phyloP scores from a whole-genome alignment of 306 rosid species.

The Albizia julibrissin region DNA sequence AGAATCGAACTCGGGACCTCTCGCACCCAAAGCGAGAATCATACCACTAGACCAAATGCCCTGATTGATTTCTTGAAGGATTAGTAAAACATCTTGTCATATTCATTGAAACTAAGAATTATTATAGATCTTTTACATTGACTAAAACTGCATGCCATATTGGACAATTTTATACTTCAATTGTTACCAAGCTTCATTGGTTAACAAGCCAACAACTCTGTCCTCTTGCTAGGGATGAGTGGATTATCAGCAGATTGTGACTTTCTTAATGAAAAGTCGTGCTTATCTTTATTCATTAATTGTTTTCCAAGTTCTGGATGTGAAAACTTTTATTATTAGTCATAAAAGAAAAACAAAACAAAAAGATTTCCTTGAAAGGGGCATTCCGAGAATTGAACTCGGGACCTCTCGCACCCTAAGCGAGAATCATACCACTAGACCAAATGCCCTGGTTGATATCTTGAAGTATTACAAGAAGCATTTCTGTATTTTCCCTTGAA shows the following conservation, averaged over 20 bases:
- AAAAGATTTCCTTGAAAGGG: neutral
- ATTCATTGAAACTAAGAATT: neutral
- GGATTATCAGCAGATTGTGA: neutral
- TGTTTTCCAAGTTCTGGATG: neutral
- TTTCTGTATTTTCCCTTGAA: no score
- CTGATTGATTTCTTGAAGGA: neutral
- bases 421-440: neutral
- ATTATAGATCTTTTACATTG: neutral
- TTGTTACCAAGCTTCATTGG: neutral
- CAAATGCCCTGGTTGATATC: neutral
- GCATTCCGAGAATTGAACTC: neutral
- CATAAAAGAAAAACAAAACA: neutral
- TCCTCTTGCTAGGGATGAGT: neutral
- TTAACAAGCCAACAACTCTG: neutral
- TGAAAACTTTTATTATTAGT: neutral
- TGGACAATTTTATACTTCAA: neutral
- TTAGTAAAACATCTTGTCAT: neutral
- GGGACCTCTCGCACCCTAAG: neutral
- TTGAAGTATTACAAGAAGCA: no score
- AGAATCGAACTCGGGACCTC: constrained; percentile 59
- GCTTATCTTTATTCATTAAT: neutral
- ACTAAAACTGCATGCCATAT: neutral
- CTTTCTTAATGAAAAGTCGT: neutral
- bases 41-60: constrained; percentile 59
- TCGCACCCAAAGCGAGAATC: constrained; percentile 61